Conservation (phyloP, 2,329 filamentous ascomycete species). For the Emericellopsis atlantica region DNA sequence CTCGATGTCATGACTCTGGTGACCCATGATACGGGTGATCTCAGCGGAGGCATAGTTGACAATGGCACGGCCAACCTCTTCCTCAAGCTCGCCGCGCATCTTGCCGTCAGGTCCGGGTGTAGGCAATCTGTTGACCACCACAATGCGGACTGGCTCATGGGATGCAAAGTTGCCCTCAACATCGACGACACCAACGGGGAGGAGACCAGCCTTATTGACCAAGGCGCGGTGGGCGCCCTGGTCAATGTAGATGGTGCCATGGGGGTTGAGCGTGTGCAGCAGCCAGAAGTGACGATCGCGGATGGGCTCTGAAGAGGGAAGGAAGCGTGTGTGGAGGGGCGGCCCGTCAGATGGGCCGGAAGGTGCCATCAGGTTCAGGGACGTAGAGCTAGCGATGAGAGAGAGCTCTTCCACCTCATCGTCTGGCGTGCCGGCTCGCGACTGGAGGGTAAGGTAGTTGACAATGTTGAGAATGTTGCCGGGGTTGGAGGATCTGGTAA, state of each 20-base stretch:
- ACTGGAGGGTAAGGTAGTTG: constrained; percentile 54
- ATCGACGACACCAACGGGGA: constrained; percentile 82
- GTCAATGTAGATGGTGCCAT: constrained; percentile 89
- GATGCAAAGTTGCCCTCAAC: constrained; percentile 83
- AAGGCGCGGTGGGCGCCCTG: constrained; percentile 75
- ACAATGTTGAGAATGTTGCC: constrained; percentile 87
- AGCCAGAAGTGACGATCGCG: constrained; percentile 96
- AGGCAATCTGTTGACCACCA: constrained; percentile 56
- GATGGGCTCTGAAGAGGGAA: constrained; percentile 73
- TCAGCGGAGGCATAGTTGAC: constrained; percentile 89
- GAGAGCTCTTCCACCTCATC: constrained; percentile 19
- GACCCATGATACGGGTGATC: constrained; percentile 72
- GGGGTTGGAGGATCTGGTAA: constrained; percentile 85
- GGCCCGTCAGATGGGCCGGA: constrained; percentile 23
- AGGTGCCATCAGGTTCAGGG: constrained; percentile 21
- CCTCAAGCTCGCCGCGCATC: constrained; percentile 35
- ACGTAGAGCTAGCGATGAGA: constrained; percentile 25
- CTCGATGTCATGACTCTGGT: constrained; percentile 71
- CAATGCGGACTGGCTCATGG: constrained; percentile 80
- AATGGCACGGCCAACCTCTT: constrained; percentile 76
- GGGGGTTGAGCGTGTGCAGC: constrained; percentile 78
- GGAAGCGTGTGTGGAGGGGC: constrained; percentile 83
- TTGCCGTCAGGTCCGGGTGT: constrained; percentile 26
- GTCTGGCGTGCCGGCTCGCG: constrained; percentile 7
- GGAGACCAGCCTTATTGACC: constrained; percentile 69